These are phyloP conservation scores for Mrakia gelida DNA, from an alignment of 768 basidiomycete genomes.

Conservation along the genomic window DNA sequence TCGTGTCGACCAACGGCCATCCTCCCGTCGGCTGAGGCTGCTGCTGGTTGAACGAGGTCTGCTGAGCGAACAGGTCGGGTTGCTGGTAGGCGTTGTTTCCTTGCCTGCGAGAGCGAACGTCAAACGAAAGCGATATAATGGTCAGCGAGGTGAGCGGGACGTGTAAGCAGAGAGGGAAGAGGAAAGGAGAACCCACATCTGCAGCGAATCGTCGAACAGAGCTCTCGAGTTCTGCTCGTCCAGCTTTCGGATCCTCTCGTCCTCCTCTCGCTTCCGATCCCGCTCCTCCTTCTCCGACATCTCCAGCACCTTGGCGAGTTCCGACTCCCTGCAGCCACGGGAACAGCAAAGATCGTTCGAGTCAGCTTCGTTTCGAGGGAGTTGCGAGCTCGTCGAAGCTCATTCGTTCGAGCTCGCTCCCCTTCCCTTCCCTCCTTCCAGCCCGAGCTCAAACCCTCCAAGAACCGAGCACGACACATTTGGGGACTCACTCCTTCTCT, in stretches of 20 bases:
- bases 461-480: not conserved
- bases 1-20: conserved; percentile 41
- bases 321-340: conserved; percentile 55
- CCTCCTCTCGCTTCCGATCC: conserved; percentile 74
- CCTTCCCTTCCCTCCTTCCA: not conserved
- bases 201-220: conserved; percentile 81
- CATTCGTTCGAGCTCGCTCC: not conserved
- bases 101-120: conserved; percentile 1
- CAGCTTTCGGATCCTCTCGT: conserved; percentile 61
- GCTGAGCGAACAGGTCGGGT: conserved; percentile 53
- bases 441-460: not conserved
- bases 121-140: not conserved
- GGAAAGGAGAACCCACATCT: conserved; percentile 56
- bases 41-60: conserved; percentile 47
- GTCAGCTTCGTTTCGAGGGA: not conserved
- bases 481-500: conserved; percentile 49
- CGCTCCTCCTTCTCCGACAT: conserved; percentile 89
- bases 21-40: conserved; percentile 43
- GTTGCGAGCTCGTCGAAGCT: not conserved
- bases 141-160: not conserved
- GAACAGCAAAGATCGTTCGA: not conserved
- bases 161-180: conserved; percentile 23
- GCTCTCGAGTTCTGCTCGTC: conserved; percentile 68
- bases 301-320: conserved; percentile 73
- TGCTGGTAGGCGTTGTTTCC: conserved; percentile 40